Base-by-base conservation (phyloP, 108 stramenopile genomes). In the Chaetoceros muelleri region DNA sequence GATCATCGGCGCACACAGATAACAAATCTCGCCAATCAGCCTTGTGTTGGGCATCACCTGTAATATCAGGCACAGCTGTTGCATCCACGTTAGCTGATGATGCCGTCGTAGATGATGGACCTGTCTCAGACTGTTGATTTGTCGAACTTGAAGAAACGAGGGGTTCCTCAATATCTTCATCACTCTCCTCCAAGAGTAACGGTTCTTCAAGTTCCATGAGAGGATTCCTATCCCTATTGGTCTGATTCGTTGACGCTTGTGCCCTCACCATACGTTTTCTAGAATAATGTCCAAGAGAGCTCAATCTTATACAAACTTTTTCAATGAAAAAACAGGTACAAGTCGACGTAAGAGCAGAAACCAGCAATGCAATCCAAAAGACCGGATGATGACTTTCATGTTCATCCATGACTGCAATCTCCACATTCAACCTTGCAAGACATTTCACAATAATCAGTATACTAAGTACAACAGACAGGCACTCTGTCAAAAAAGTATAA, bases 1-100 rank as follows among this genome's bases (percentile, higher is more conserved):
- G 24, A 49, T 84, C 83, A 1, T 71, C 74, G 20, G 24, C 27
- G 50, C 68, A 70, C 13, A 78, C 10, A 24, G 48, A 27, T 19
- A 76, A 2, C 3, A 84, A 48, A 57, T 83, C 82, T 3, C 30
- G 20, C 66, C 66, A 79, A 0, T 59, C 48, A 18, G 78, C 78
- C 47, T 70, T 76, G 64, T 76, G 79, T 23, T 67, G 67, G 8
- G 77, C 30, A 56, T 79, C 78, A 22, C 52, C 69, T 5, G 57
- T 48, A 34, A 83, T 83, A 22, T 79, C 82, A 57, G 64, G 73
- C 0, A 53, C 52, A 13, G 67, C 71, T 22, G 47, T 40, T 17
- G 30, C 60, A 49, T 73, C 40, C 55, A 64, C 74, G 26, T 63
- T 60, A 7, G 46, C 30, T 16, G 20, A 28, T 5, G 60, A 44